Evolutionary conservation across 148 eudicot species (phyloP).

Genomic region (Vaccinium macrocarpon): DNA sequence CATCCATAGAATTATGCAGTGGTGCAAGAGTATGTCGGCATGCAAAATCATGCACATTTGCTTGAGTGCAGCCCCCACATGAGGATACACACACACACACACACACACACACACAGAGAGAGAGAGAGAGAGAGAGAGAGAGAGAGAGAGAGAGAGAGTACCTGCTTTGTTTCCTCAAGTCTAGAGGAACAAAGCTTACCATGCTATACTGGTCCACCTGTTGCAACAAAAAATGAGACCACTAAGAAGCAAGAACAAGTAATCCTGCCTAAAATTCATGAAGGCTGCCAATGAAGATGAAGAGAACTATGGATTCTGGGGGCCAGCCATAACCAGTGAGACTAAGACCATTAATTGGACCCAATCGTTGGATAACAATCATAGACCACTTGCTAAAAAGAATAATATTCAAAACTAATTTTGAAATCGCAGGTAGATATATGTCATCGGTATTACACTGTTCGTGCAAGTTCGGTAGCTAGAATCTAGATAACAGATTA

Average conservation of each 20-base stretch:
- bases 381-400: background rate
- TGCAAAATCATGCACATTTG: background rate
- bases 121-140: too few species aligned
- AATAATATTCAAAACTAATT: background rate
- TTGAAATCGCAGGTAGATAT: background rate
- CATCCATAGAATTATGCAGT: background rate
- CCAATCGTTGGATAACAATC: background rate
- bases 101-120: background rate
- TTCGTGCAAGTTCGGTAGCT: background rate
- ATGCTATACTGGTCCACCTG: slow-evolving; percentile 84
- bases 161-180: slow-evolving; percentile 78
- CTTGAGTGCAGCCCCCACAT: background rate
- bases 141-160: slow-evolving; percentile 10
- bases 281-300: slow-evolving; percentile 1
- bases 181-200: slow-evolving; percentile 92
- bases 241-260: background rate
- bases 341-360: background rate
- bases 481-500: background rate
- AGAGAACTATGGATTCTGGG: background rate
- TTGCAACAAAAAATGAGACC: slow-evolving; percentile 7
- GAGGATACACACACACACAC: background rate
- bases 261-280: background rate
- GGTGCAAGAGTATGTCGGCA: background rate
- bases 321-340: too few species aligned
- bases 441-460: background rate